These are phyloP conservation scores for Hypoxylon sp. DNA, from an alignment of 2,329 filamentous ascomycete species.

Conservation along the genomic window DNA sequence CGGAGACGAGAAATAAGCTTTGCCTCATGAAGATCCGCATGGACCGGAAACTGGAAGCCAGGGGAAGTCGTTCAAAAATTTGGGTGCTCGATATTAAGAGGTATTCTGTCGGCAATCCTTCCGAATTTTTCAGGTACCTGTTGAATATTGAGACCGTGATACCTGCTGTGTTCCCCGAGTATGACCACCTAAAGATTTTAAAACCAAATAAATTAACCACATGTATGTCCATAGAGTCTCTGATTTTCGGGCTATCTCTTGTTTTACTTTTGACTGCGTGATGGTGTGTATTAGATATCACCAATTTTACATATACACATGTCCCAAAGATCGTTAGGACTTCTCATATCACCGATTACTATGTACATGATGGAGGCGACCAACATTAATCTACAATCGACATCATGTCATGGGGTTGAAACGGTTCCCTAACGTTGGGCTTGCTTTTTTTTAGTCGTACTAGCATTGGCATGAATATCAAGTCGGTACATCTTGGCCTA, in stretches of 20 bases:
- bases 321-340: constrained; percentile 2
- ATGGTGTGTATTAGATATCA: neutral
- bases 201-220: no score
- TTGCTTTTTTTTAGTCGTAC: neutral
- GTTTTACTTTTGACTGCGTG: neutral
- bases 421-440: neutral
- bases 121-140: constrained; percentile 14
- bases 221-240: constrained; percentile 17
- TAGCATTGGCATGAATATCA: neutral
- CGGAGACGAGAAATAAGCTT: constrained; percentile 8
- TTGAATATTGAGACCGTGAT: constrained; percentile 4
- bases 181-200: no score
- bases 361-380: neutral
- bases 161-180: constrained; percentile 22
- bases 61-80: neutral
- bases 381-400: neutral
- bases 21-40: constrained; percentile 3
- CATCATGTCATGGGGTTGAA: neutral
- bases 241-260: neutral
- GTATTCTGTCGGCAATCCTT: constrained; percentile 13
- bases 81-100: neutral
- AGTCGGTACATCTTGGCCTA: neutral
- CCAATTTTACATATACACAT: neutral
- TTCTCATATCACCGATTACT: neutral
- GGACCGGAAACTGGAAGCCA: neutral